phyloP scores from a whole-genome alignment of 495 filamentous ascomycete genomes.

The Penicillium alfredii region DNA sequence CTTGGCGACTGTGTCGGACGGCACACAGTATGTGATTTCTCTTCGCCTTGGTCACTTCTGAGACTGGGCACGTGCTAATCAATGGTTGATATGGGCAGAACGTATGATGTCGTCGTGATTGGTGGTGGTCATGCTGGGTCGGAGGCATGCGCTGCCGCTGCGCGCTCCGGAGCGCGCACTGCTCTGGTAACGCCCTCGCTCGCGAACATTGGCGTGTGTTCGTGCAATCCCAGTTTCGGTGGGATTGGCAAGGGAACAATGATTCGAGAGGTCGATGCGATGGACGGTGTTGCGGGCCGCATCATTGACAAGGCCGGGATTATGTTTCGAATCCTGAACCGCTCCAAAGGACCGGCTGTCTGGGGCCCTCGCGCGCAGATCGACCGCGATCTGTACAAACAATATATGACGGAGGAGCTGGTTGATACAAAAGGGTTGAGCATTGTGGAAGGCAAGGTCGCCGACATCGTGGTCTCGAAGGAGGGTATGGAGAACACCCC shows the following conservation, averaged over 20 bases:
- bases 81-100: slow-evolving; percentile 34
- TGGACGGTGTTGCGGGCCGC: slow-evolving; percentile 84
- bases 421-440: slow-evolving; percentile 65
- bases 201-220: slow-evolving; percentile 90
- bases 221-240: slow-evolving; percentile 95
- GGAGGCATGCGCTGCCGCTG: slow-evolving; percentile 91
- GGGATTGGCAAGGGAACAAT: slow-evolving; percentile 99
- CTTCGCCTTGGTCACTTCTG: neutral
- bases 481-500: slow-evolving; percentile 39
- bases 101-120: slow-evolving; percentile 91
- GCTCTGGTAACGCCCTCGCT: slow-evolving; percentile 81
- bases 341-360: slow-evolving; percentile 86
- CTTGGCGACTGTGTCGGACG: slow-evolving; percentile 45
- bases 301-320: slow-evolving; percentile 92
- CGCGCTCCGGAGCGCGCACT: slow-evolving; percentile 82
- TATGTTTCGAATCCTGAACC: slow-evolving; percentile 84
- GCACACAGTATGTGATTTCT: slow-evolving; percentile 31
- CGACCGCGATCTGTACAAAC: slow-evolving; percentile 83
- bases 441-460: slow-evolving; percentile 80
- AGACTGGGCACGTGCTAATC: slow-evolving; percentile 1
- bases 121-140: slow-evolving; percentile 94
- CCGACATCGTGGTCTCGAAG: slow-evolving; percentile 72
- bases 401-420: slow-evolving; percentile 87
- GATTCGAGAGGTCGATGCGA: slow-evolving; percentile 88
- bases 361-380: slow-evolving; percentile 98